These are phyloP conservation scores for Sporothrix protearum DNA, from an alignment of 2,329 filamentous ascomycete species.

Conservation along the genomic window DNA sequence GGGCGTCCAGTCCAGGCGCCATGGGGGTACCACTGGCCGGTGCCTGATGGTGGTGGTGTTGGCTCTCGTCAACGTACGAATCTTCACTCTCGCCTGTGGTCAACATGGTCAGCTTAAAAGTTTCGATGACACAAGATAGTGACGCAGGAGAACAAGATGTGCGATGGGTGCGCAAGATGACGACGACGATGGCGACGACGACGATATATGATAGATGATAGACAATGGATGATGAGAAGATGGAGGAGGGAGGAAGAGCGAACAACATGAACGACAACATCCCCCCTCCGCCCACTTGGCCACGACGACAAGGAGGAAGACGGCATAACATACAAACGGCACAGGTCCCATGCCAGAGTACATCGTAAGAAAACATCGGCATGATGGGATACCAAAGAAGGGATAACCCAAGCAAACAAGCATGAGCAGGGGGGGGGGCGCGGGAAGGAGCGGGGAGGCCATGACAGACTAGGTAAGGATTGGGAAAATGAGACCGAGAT, in stretches of 20 bases:
- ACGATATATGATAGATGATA: background rate
- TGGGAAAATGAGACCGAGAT: conserved; percentile 4
- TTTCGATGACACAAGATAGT: background rate
- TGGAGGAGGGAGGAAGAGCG: background rate
- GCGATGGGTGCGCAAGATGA: background rate
- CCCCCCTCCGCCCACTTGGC: background rate
- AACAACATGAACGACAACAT: background rate
- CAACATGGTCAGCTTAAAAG: background rate
- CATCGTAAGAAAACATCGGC: background rate
- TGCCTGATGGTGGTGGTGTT: conserved; percentile 23
- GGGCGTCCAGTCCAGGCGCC: background rate
- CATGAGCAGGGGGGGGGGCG: conserved; percentile 17
- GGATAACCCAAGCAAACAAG: conserved; percentile 1
- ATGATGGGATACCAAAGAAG: background rate
- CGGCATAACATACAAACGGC: background rate
- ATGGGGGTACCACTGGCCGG: background rate
- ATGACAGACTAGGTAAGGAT: conserved; percentile 18
- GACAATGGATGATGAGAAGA: background rate
- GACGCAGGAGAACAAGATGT: background rate
- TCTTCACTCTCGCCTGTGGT: conserved; percentile 23
- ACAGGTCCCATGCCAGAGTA: background rate
- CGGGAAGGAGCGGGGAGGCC: conserved; percentile 13
- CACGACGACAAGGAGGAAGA: background rate
- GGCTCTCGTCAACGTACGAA: conserved; percentile 24
- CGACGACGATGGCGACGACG: background rate